These are phyloP conservation scores for Fistulifera pelliculosa DNA, from an alignment of 108 stramenopile species.

Conservation along the genomic window DNA sequence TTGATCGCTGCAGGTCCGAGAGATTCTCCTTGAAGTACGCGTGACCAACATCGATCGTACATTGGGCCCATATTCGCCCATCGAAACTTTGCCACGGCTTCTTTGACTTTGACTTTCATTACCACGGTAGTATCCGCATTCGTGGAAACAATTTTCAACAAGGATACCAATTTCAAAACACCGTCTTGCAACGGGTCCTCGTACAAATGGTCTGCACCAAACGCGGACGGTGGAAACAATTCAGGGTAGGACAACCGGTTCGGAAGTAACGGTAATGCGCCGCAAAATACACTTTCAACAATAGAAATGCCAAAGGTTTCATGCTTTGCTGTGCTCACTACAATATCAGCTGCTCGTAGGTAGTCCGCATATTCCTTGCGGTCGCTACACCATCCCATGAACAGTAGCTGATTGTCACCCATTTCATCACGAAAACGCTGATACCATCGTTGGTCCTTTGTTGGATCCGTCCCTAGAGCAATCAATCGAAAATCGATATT, in stretches of 20 bases:
- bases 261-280: constrained; percentile 18
- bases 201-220: background rate
- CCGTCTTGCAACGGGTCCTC: constrained; percentile 4
- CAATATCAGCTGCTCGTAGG: constrained; percentile 8
- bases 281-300: constrained; percentile 20
- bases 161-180: background rate
- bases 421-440: constrained; percentile 4
- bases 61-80: constrained; percentile 10
- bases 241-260: constrained; percentile 20
- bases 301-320: constrained; percentile 27
- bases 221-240: constrained; percentile 1
- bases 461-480: constrained; percentile 12
- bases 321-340: constrained; percentile 13
- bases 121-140: background rate
- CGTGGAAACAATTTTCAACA: constrained; percentile 2
- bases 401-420: background rate
- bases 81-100: constrained; percentile 8
- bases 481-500: constrained; percentile 10
- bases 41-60: constrained; percentile 10
- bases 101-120: background rate
- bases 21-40: constrained; percentile 2
- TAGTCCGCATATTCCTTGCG: constrained; percentile 15
- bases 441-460: constrained; percentile 16
- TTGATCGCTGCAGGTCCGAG: background rate
- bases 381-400: constrained; percentile 18